A percentile compares a stretch with the other conserved stretches of the same genome.
These are phyloP conservation scores for Trichophyton rubrum DNA, from an alignment of 2,329 filamentous ascomycete species.

Conservation along the genomic window DNA sequence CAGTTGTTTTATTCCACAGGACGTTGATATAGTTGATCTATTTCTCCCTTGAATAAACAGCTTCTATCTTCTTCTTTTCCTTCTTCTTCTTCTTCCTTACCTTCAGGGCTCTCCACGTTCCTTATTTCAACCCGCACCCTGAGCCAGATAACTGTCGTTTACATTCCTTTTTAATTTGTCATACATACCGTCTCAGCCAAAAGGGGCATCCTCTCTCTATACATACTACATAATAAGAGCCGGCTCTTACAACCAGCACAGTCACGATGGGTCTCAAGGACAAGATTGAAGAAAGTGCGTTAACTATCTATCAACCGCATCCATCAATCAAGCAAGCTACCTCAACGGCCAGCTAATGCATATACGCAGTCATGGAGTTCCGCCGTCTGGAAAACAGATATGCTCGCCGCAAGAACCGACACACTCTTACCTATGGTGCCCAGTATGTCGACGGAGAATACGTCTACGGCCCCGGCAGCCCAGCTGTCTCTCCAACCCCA, in stretches of 20 bases:
- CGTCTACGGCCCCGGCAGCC: slow-evolving; percentile 47
- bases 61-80: slow-evolving; percentile 1
- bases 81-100: too few relatives aligned
- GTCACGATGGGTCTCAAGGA: slow-evolving; percentile 37
- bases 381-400: slow-evolving; percentile 93
- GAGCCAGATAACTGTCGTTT: not conserved
- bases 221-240: not conserved
- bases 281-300: slow-evolving; percentile 40
- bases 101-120: not conserved
- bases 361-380: slow-evolving; percentile 57
- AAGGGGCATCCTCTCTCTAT: not conserved
- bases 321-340: slow-evolving; percentile 16
- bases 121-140: not conserved
- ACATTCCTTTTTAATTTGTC: not conserved
- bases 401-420: slow-evolving; percentile 79
- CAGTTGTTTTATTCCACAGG: not conserved
- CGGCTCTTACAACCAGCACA: not conserved
- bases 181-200: not conserved
- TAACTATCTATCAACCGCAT: not conserved
- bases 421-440: slow-evolving; percentile 76
- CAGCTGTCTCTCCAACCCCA: slow-evolving; percentile 20
- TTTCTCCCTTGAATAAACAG: not conserved
- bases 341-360: slow-evolving; percentile 16
- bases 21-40: slow-evolving; percentile 1
- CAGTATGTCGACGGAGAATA: slow-evolving; percentile 95